Evolutionary conservation across 768 basidiomycete species (phyloP).

Genomic region (Mycena floridula): DNA sequence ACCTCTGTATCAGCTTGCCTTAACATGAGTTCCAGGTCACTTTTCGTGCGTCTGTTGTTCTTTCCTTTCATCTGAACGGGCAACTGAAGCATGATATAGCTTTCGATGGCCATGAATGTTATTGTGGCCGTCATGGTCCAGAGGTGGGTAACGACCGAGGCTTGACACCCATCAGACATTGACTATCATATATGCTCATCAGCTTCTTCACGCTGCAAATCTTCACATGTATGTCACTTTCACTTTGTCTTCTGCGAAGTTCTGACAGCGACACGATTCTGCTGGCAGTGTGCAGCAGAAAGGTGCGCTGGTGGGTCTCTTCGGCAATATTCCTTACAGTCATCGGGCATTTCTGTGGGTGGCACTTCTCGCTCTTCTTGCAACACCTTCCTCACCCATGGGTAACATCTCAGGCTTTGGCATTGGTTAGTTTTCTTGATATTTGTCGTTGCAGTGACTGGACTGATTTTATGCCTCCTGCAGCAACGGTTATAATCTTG

Average conservation of each 20-base stretch:
- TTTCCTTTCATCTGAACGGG: constrained; percentile 9
- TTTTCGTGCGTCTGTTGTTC: constrained; percentile 21
- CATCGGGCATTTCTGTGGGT: constrained; percentile 16
- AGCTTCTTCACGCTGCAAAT: constrained; percentile 30
- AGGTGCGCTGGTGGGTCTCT: constrained; percentile 25
- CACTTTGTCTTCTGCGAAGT: not conserved
- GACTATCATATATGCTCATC: constrained; percentile 2
- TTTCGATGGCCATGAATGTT: constrained; percentile 6
- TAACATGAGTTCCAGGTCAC: constrained; percentile 19
- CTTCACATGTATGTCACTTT: constrained; percentile 19
- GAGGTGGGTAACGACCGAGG: constrained; percentile 8
- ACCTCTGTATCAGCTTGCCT: not conserved
- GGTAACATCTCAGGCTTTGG: constrained; percentile 25
- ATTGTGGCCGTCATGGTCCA: constrained; percentile 16
- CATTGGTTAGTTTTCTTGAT: constrained; percentile 19
- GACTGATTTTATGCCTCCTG: not conserved
- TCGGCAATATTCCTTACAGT: constrained; percentile 5
- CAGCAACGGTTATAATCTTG: constrained; percentile 29
- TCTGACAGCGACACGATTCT: not conserved
- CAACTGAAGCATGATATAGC: not conserved
- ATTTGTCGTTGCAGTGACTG: not conserved
- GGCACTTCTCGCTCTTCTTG: too few relatives aligned
- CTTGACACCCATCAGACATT: not conserved
- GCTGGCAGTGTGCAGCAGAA: constrained; percentile 25
- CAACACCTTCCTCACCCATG: too few relatives aligned